These are phyloP conservation scores for Onygena corvina DNA, from an alignment of 2,329 filamentous ascomycete species.

Conservation along the genomic window DNA sequence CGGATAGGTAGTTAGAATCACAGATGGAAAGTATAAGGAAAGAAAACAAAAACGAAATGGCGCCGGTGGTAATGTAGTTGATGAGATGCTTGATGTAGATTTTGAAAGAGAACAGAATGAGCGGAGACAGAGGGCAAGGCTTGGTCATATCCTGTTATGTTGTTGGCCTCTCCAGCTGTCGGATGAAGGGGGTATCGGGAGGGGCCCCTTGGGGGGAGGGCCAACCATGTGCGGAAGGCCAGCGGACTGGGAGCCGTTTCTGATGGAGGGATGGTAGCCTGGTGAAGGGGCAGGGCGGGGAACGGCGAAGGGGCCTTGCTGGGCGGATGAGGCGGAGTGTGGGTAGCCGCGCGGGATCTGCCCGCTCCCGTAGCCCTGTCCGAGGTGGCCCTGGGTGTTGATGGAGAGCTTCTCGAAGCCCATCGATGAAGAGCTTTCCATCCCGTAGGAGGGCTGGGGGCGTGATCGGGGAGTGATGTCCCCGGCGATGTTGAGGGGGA, in stretches of 20 bases:
- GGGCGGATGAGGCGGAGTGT: slow-evolving; percentile 8
- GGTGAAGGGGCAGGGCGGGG: slow-evolving; percentile 14
- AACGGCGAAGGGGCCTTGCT: slow-evolving; percentile 10
- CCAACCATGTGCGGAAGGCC: slow-evolving; percentile 54
- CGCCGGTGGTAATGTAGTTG: not conserved
- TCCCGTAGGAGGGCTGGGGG: not conserved
- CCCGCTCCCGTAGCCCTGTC: not conserved
- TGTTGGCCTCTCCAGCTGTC: slow-evolving; percentile 5
- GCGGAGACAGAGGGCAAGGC: too few relatives aligned
- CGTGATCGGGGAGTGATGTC: slow-evolving; percentile 15
- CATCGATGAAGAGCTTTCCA: slow-evolving; percentile 23
- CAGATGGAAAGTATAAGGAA: not conserved
- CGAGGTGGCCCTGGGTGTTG: slow-evolving; percentile 10
- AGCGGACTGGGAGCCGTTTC: slow-evolving; percentile 37
- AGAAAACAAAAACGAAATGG: not conserved
- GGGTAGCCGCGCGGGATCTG: slow-evolving; percentile 4
- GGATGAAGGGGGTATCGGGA: slow-evolving; percentile 45
- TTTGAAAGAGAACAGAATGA: not conserved
- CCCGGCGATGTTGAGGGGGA: slow-evolving; percentile 43
- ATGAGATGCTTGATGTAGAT: not conserved
- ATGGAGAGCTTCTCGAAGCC: slow-evolving; percentile 36
- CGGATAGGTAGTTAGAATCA: not conserved
- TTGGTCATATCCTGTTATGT: slow-evolving; percentile 2
- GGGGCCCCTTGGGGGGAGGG: slow-evolving; percentile 44
- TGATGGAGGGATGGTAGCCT: not conserved